Evolutionary conservation across 176 grass and related monocot genomes (phyloP), one percentile per base, ranked within the genome.

Genomic region (Cymbopogon citratus): DNA sequence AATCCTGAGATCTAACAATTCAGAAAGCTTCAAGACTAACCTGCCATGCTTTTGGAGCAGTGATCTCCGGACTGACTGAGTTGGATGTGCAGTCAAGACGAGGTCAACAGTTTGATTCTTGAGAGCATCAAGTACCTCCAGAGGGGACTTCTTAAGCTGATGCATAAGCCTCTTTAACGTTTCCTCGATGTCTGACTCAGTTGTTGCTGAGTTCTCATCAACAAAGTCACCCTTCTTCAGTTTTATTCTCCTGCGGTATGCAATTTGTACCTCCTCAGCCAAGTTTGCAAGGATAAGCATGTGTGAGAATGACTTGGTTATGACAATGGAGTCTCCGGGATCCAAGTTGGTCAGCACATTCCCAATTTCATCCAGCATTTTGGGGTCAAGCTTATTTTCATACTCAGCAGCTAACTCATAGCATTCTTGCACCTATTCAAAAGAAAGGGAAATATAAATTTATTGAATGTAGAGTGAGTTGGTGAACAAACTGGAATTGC

Each of bases 251-350:
- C 91, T 94, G 33, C 89, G 84, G 56, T 94, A 88, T 3, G 91
- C 94, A 87, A 97, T 97, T 85, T 97, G 94, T 54, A 97, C 91
- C 76, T 97, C 94, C 87, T 97, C 94, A 49, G 91, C 94, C 79
- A 97, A 92, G 84, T 97, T 97, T 63, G 89, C 94, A 77, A 94
- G 89, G 74, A 88, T 97, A 85, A 97, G 94, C 94, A 97, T 94
- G 87, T 97, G 91, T 13, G 89, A 94, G 81, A 97, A 92, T 63
- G 94, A 89, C 78, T 94, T 97, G 16, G 87, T 71, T 66, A 94
- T 87, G 71, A 97, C 86, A 3, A 97, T 97, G 35, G 91, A 92
- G 75, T 97, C 94, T 6, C 91, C 94, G 38, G 94, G 82, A 77
- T 97, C 94, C 46, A 97, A 87, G 65, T 69, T 88, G 69, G 79